These are phyloP conservation scores for Letharia lupina DNA, from an alignment of 495 filamentous ascomycete genomes.

Conservation along the genomic window DNA sequence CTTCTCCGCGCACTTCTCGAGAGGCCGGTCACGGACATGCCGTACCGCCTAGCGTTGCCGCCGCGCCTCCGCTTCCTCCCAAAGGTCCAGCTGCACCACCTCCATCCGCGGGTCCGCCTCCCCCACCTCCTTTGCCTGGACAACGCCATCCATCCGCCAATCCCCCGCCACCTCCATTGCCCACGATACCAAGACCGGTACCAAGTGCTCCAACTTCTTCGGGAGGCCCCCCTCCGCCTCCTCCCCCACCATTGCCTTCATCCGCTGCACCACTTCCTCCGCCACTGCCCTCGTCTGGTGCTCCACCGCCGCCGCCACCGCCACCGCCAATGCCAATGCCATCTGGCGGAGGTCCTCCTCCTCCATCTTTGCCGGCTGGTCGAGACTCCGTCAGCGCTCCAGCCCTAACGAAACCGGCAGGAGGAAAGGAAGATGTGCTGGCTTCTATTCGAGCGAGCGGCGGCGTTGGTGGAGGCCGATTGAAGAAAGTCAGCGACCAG, in stretches of 20 bases:
- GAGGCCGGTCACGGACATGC: constrained; percentile 35
- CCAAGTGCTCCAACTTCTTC: constrained; percentile 36
- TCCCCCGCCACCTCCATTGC: constrained; percentile 44
- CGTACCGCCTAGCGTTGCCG: constrained; percentile 36
- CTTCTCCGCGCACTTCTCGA: constrained; percentile 57
- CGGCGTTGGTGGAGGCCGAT: constrained; percentile 53
- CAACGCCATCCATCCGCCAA: constrained; percentile 37
- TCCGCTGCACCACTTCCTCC: constrained; percentile 40
- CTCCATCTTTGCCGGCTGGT: constrained; percentile 60
- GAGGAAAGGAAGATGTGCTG: constrained; percentile 57
- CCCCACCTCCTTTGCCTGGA: constrained; percentile 44
- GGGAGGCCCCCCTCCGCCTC: constrained; percentile 34
- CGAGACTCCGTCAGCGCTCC: constrained; percentile 55
- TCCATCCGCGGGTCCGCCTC: constrained; percentile 45
- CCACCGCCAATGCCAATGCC: constrained; percentile 43
- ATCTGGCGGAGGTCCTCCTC: constrained; percentile 51
- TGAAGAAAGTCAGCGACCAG: constrained; percentile 72
- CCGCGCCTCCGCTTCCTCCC: constrained; percentile 60
- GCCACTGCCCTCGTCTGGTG: constrained; percentile 28
- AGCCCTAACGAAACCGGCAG: constrained; percentile 43
- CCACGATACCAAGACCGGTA: constrained; percentile 28
- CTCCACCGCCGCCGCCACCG: constrained; percentile 43
- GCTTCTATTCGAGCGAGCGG: constrained; percentile 75
- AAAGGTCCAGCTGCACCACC: constrained; percentile 47
- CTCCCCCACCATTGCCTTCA: constrained; percentile 27